A percentile compares a stretch with the other conserved stretches of the same genome.
Conservation (phyloP, 805 yeast genomes). For the Wickerhamomyces hampshirensis region DNA sequence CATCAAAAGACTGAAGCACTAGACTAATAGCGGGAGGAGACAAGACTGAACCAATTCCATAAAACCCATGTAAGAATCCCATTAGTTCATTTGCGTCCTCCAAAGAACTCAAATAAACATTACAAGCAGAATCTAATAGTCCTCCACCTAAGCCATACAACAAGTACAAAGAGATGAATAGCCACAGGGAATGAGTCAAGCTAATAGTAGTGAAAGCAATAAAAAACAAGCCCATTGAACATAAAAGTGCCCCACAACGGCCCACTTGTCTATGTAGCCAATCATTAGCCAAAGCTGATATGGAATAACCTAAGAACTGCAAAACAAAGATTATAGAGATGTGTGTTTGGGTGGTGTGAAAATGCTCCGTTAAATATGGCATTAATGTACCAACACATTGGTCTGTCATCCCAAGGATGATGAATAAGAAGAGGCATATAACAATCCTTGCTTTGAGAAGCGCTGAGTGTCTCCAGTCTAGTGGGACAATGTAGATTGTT, state of each 20-base stretch:
- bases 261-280: constrained; percentile 40
- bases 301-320: constrained; percentile 50
- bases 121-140: constrained; percentile 48
- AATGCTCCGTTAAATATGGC: constrained; percentile 45
- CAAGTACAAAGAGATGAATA: constrained; percentile 36
- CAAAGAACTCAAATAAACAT: constrained; percentile 42
- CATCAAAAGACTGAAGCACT: constrained; percentile 25
- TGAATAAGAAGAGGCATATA: constrained; percentile 34
- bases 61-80: constrained; percentile 62
- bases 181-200: constrained; percentile 33
- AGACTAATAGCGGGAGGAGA: constrained; percentile 61
- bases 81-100: constrained; percentile 51
- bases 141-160: constrained; percentile 55
- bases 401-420: constrained; percentile 52
- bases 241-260: constrained; percentile 37
- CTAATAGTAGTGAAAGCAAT: constrained; percentile 32
- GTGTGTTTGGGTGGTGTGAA: constrained; percentile 42
- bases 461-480: constrained; percentile 27
- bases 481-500: constrained; percentile 6
- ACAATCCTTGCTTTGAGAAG: constrained; percentile 41
- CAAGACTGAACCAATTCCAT: constrained; percentile 69
- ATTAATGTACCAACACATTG: constrained; percentile 58
- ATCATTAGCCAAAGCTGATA: constrained; percentile 46
- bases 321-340: constrained; percentile 48
- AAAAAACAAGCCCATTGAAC: constrained; percentile 33